phyloP scores from a whole-genome alignment of 805 yeast species.

The Helenozyma rhizophorensis region DNA sequence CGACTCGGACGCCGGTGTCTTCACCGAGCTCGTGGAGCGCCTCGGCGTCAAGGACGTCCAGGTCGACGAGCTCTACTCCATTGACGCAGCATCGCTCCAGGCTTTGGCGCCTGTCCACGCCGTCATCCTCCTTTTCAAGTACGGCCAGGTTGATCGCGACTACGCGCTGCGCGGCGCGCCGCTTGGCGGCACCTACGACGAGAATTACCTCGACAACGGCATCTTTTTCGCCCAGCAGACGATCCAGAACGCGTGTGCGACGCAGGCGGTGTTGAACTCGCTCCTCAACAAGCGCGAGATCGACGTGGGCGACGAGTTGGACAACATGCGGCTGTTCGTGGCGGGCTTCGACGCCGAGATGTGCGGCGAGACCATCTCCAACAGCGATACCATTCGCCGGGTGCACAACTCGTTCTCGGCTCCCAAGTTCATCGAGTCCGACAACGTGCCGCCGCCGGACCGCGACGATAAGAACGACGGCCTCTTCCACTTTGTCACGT shows the following conservation, averaged over 20 bases:
- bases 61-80: constrained; percentile 52
- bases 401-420: constrained; percentile 60
- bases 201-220: constrained; percentile 24
- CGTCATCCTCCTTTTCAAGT: constrained; percentile 59
- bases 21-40: constrained; percentile 56
- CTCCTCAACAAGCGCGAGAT: constrained; percentile 42
- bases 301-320: constrained; percentile 46
- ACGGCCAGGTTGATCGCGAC: constrained; percentile 38
- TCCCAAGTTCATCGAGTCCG: constrained; percentile 50
- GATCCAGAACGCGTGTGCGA: constrained; percentile 70
- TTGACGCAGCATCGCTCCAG: constrained; percentile 42
- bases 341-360: constrained; percentile 50
- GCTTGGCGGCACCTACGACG: constrained; percentile 42
- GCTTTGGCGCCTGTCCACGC: constrained; percentile 48
- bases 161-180: constrained; percentile 31
- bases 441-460: constrained; percentile 21
- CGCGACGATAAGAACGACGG: constrained; percentile 44
- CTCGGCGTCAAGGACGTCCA: constrained; percentile 51
- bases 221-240: constrained; percentile 62
- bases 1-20: constrained; percentile 65
- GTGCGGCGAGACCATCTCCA: constrained; percentile 58
- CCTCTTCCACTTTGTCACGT: constrained; percentile 59
- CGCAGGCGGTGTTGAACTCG: constrained; percentile 61
- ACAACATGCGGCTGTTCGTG: constrained; percentile 46
- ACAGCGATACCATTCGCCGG: constrained; percentile 50